Conservation (phyloP, 169 alveolate species). For the Eimeria sp. region DNA sequence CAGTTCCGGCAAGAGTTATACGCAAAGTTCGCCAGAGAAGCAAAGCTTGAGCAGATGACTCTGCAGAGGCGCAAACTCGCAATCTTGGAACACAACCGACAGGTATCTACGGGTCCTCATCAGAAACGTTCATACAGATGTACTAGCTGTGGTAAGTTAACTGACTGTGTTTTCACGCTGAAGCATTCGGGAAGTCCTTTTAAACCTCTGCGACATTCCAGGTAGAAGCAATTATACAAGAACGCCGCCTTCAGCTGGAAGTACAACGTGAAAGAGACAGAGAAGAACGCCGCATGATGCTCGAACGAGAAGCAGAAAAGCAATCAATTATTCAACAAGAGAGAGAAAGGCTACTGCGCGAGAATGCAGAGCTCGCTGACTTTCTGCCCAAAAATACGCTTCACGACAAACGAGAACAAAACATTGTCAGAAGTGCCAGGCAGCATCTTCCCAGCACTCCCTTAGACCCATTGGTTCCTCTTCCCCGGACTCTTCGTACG, state of each 20-base stretch:
- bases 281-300: conserved; percentile 83
- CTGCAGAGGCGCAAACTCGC: conserved; percentile 90
- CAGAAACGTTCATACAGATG: neutral
- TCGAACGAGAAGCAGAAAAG: conserved; percentile 85
- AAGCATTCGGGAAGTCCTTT: neutral
- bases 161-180: neutral
- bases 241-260: conserved; percentile 86
- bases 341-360: conserved; percentile 87
- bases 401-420: conserved; percentile 81
- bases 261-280: conserved; percentile 88
- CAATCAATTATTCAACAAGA: conserved; percentile 89
- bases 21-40: conserved; percentile 93
- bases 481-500: conserved; percentile 57
- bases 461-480: conserved; percentile 12
- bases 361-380: conserved; percentile 87
- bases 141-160: neutral
- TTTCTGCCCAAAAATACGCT: conserved; percentile 90
- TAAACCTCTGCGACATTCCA: neutral
- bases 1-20: conserved; percentile 88
- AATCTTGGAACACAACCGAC: conserved; percentile 91
- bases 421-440: conserved; percentile 30
- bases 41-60: conserved; percentile 90
- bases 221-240: conserved; percentile 90
- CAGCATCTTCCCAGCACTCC: conserved; percentile 6
- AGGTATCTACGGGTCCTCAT: conserved; percentile 65